Percentiles rank a stretch among this genome's conserved stretches.
phyloP scores from a whole-genome alignment of 1,139 yeast species.

The Magnusiomyces sp. region DNA sequence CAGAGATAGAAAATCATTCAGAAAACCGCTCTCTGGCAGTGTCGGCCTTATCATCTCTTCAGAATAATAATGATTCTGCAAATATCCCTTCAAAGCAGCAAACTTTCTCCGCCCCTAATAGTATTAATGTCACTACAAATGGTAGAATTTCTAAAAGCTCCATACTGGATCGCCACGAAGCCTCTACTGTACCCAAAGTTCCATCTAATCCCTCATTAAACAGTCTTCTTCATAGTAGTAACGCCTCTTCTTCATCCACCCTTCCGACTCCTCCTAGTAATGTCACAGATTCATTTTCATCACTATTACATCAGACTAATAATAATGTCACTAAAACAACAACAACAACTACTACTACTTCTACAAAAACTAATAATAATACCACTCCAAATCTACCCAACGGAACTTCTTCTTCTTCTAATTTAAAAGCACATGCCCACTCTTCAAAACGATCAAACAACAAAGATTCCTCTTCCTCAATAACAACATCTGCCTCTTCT shows the following conservation, averaged over 20 bases:
- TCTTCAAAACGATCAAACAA: not conserved
- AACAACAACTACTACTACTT: not conserved
- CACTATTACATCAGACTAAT: not conserved
- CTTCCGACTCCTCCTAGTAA: not conserved
- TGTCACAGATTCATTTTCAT: not conserved
- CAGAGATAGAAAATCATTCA: conserved; percentile 15
- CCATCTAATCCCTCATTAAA: not conserved
- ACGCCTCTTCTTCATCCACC: conserved; percentile 1
- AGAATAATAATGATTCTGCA: not conserved
- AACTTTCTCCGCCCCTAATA: not conserved
- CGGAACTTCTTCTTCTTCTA: not conserved
- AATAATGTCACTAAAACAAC: not conserved
- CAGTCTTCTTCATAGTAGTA: not conserved
- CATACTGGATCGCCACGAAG: not conserved
- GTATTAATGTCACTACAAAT: not conserved
- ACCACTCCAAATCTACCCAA: not conserved
- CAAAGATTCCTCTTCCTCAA: conserved; percentile 5
- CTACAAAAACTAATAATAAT: no score
- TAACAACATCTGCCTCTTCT: conserved; percentile 7
- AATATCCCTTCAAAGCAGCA: not conserved
- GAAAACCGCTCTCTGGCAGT: conserved; percentile 11
- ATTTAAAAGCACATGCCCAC: not conserved
- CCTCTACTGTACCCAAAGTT: not conserved
- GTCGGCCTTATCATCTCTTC: conserved; percentile 9
- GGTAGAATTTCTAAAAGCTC: not conserved